Evolutionary conservation across 257 asterid genomes (phyloP).

Genomic region (Leptodermis oblonga): DNA sequence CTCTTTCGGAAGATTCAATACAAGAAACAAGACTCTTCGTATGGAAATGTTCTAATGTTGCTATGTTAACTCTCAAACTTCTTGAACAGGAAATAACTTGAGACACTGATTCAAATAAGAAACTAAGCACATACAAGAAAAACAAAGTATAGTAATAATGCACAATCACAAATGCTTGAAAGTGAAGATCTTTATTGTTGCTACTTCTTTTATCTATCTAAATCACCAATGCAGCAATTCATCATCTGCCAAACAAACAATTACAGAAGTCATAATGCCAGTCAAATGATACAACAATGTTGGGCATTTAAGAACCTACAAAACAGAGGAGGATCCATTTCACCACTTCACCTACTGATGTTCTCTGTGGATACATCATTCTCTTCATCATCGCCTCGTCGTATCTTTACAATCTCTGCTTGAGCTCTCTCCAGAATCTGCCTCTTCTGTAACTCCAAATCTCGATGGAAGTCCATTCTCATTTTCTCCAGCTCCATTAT

Average conservation of each 20-base stretch:
- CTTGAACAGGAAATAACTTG: not conserved
- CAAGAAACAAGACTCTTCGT: too few relatives aligned
- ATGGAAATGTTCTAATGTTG: too few relatives aligned
- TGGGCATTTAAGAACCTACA: constrained; percentile 18
- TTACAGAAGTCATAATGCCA: constrained; percentile 2
- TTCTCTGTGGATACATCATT: constrained; percentile 45
- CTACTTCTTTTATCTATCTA: constrained; percentile 8
- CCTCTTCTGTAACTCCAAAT: constrained; percentile 71
- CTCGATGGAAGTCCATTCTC: constrained; percentile 80
- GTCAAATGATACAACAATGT: constrained; percentile 35
- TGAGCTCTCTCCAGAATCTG: constrained; percentile 79
- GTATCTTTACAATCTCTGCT: constrained; percentile 69
- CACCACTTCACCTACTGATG: constrained; percentile 32
- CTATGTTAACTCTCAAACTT: too few relatives aligned
- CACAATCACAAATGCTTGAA: not conserved
- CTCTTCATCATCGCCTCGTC: constrained; percentile 59
- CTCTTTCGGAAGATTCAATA: too few relatives aligned
- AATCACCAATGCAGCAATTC: constrained; percentile 5
- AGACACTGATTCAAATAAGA: not conserved
- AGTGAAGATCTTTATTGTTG: constrained; percentile 6
- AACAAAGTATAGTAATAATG: not conserved
- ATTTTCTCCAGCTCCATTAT: constrained; percentile 76
- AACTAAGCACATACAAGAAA: not conserved
- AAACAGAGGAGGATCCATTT: constrained; percentile 4
- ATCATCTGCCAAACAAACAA: constrained; percentile 8